Evolutionary conservation across 495 filamentous ascomycete genomes (phyloP).

Genomic region (Rusavskia elegans): DNA sequence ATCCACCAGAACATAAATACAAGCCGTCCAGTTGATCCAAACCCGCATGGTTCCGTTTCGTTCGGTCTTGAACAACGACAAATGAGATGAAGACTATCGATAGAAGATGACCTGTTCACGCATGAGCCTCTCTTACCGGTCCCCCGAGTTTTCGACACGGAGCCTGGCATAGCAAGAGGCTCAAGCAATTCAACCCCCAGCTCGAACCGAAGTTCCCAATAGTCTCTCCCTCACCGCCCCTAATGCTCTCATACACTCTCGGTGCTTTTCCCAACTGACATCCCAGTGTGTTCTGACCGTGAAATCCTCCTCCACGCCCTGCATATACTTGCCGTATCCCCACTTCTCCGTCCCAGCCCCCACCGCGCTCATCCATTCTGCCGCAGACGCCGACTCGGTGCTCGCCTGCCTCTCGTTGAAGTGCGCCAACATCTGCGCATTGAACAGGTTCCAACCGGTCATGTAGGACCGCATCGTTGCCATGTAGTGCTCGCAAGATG

Average conservation of each 20-base stretch:
- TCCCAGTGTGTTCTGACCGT: constrained; percentile 48
- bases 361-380: constrained; percentile 38
- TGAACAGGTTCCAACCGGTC: constrained; percentile 49
- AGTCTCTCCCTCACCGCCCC: constrained; percentile 32
- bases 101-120: background rate
- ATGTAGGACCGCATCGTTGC: constrained; percentile 51
- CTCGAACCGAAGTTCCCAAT: background rate
- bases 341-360: constrained; percentile 26
- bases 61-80: no score
- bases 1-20: background rate
- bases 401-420: constrained; percentile 46
- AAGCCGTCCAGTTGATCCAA: no score
- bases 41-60: no score
- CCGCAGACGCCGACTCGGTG: constrained; percentile 30
- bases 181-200: no score
- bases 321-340: constrained; percentile 38
- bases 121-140: background rate
- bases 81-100: no score
- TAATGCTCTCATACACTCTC: constrained; percentile 41
- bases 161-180: no score
- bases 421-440: constrained; percentile 46
- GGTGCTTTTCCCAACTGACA: constrained; percentile 46
- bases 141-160: no score
- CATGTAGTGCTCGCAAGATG: constrained; percentile 44
- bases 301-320: constrained; percentile 46